A percentile compares a stretch with the other conserved stretches of the same genome.
phyloP scores from a whole-genome alignment of 2,329 filamentous ascomycete genomes.

The Diaporthe vaccinii region DNA sequence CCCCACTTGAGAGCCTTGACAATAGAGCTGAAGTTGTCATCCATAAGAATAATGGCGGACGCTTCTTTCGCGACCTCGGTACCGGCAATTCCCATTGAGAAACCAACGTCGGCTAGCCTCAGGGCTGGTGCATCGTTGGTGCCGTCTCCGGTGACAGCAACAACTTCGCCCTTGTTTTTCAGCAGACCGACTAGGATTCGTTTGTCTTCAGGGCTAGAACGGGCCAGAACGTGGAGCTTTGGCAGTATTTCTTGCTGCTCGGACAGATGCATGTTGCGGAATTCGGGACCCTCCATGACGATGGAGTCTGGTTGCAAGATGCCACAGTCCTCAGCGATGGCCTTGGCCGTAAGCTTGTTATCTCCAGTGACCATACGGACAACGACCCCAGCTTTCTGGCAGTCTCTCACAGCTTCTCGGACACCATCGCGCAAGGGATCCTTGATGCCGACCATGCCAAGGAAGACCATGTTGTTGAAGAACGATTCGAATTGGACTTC shows the following conservation, averaged over 20 bases:
- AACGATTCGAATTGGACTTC: conserved; percentile 76
- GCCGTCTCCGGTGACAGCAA: conserved; percentile 86
- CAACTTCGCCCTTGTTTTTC: conserved; percentile 80
- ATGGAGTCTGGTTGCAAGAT: conserved; percentile 77
- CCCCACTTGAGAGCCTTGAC: conserved; percentile 88
- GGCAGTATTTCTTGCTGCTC: conserved; percentile 79
- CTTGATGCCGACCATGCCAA: conserved; percentile 83
- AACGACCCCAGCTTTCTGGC: conserved; percentile 81
- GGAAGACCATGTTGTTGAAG: conserved; percentile 76
- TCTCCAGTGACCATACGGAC: conserved; percentile 91
- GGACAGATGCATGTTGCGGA: conserved; percentile 77
- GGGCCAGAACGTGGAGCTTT: conserved; percentile 77
- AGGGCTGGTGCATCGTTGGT: conserved; percentile 88
- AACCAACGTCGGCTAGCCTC: conserved; percentile 85
- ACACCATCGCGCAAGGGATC: conserved; percentile 84
- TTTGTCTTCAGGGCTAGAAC: conserved; percentile 84
- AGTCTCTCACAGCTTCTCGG: conserved; percentile 78
- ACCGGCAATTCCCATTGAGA: conserved; percentile 87
- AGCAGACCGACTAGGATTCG: conserved; percentile 78
- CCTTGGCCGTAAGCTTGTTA: conserved; percentile 83
- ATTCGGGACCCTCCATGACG: conserved; percentile 83
- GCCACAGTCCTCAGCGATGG: conserved; percentile 84
- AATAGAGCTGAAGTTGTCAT: conserved; percentile 90
- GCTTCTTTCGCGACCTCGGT: conserved; percentile 90
- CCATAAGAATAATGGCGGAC: conserved; percentile 88